A percentile compares a stretch with the other conserved stretches of the same genome.
Evolutionary conservation across 768 basidiomycete species (phyloP).

Genomic region (Cubamyces sp.): DNA sequence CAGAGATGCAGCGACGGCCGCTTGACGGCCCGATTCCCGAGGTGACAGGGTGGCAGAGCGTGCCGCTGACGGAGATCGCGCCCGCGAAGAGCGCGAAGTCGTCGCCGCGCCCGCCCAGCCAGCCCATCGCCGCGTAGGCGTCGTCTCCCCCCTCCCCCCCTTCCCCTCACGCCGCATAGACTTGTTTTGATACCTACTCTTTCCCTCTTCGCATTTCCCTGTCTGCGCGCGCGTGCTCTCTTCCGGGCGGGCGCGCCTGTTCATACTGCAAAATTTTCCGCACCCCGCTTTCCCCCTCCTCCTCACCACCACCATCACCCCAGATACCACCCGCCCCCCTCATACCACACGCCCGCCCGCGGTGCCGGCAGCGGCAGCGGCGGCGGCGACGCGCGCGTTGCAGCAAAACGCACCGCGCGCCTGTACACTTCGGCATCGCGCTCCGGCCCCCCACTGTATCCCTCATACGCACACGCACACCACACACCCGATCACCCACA

Average conservation of each 20-base stretch:
- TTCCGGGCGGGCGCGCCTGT: slow-evolving; percentile 25
- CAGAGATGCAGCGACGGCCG: slow-evolving; percentile 24
- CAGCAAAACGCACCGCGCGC: slow-evolving; percentile 17
- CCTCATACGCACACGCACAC: neutral
- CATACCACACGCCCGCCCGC: slow-evolving; percentile 10
- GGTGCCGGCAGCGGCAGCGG: slow-evolving; percentile 11
- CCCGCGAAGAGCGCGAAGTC: slow-evolving; percentile 29
- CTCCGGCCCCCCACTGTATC: slow-evolving; percentile 12
- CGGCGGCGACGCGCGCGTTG: slow-evolving; percentile 18
- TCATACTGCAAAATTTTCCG: slow-evolving; percentile 24
- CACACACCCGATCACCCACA: slow-evolving; percentile 9
- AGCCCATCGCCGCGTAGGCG: slow-evolving; percentile 32
- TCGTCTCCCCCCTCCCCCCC: neutral
- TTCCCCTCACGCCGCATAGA: slow-evolving; percentile 15
- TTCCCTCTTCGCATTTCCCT: slow-evolving; percentile 7
- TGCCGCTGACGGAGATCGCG: slow-evolving; percentile 35
- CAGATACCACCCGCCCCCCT: slow-evolving; percentile 24
- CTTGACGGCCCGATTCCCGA: slow-evolving; percentile 33
- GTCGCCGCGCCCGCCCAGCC: slow-evolving; percentile 27
- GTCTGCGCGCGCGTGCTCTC: neutral
- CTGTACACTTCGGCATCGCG: slow-evolving; percentile 24
- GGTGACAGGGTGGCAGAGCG: slow-evolving; percentile 42
- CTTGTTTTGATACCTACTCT: slow-evolving; percentile 13
- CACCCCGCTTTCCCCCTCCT: too few relatives aligned
- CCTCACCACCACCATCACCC: neutral